A percentile compares a stretch with the other conserved stretches of the same genome.
These are phyloP conservation scores for Phascolomyces articulosus DNA, from an alignment of 371 early-diverging fungal species.

Conservation along the genomic window DNA sequence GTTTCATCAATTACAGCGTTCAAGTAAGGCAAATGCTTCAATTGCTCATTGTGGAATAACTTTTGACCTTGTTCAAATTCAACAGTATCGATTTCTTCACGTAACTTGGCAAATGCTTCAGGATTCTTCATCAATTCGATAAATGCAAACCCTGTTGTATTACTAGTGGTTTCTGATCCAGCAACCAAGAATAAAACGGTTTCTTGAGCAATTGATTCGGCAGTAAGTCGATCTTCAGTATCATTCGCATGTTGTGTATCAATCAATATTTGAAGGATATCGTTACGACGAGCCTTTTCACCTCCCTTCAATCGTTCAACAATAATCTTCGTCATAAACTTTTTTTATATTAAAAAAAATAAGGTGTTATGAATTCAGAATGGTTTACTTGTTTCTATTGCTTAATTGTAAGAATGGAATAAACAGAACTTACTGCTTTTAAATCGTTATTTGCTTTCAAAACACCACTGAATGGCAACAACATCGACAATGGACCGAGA, in stretches of 20 bases:
- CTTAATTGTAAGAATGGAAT: too few species aligned
- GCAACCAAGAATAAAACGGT: constrained; percentile 41
- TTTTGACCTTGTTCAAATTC: constrained; percentile 8
- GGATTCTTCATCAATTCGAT: constrained; percentile 34
- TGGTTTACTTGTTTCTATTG: too few species aligned
- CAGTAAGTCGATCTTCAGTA: constrained; percentile 28
- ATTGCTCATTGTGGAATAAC: constrained; percentile 30
- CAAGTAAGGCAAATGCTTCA: constrained; percentile 37
- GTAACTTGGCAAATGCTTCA: constrained; percentile 23
- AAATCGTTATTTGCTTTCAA: constrained; percentile 9
- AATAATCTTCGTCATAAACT: constrained; percentile 39
- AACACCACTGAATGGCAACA: background rate
- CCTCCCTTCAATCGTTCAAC: constrained; percentile 23
- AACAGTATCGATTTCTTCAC: constrained; percentile 32
- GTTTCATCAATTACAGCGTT: constrained; percentile 44
- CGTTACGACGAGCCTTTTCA: constrained; percentile 26
- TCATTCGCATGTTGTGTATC: constrained; percentile 25
- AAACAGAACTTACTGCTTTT: background rate
- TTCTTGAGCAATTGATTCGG: constrained; percentile 36
- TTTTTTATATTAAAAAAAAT: background rate
- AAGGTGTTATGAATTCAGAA: background rate
- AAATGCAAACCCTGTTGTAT: constrained; percentile 36
- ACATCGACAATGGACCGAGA: background rate
- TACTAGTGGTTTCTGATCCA: constrained; percentile 45
- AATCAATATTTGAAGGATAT: constrained; percentile 44